Base-by-base conservation (phyloP, 352 stramenopile genomes). In the Globisporangium solare region DNA sequence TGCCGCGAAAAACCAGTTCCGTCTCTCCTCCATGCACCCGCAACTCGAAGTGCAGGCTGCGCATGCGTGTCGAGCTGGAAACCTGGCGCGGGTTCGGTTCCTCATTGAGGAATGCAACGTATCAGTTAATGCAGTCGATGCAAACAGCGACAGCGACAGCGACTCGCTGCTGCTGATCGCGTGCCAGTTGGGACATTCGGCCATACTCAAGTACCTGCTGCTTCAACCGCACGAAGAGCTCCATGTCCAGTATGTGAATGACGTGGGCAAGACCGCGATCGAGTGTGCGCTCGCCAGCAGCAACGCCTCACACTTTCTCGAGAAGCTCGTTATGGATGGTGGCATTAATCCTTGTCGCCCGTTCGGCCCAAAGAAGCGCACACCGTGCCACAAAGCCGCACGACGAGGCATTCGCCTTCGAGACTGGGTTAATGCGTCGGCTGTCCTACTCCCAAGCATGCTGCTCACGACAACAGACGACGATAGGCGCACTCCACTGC, bases 91-190 rank as follows among this genome's bases (percentile, higher is more conserved):
- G 18, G 57, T 74, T 47, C 43, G 43, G 18, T 79, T 79, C 31
- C 63, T 66, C 37, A 54, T 79, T 20, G 66, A 79, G 4, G 73
- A 83, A 37, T 83, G 55, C 24, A 49, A 58, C 10, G 60, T 79
- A 12, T 73, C 67, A 0, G 64, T 79, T 8, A 79, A 79, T 35
- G 42, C 55, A 14, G 60, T 68, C 0, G 68, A 75, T 24, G 18
- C 6, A 27, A 24, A 56, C 10, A 20, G 31, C 22, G 31, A 37
- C 10, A 20, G 31, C 22, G 31, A 37, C 4, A 32, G 27, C 1
- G 57, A 65, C n/a, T 74, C 70, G 0, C 43, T 79, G 17, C 54
- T 82, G 1, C 66, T 79, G 57, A 37, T 70, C 10, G 70, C 70
- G 11, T 73, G 65, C 22, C 60, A 67, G 14, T 37, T 48, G 7